Evolutionary conservation across 306 rosid genomes (phyloP), one percentile per base, ranked within the genome.

Genomic region (Gynostemma pentaphyllum): DNA sequence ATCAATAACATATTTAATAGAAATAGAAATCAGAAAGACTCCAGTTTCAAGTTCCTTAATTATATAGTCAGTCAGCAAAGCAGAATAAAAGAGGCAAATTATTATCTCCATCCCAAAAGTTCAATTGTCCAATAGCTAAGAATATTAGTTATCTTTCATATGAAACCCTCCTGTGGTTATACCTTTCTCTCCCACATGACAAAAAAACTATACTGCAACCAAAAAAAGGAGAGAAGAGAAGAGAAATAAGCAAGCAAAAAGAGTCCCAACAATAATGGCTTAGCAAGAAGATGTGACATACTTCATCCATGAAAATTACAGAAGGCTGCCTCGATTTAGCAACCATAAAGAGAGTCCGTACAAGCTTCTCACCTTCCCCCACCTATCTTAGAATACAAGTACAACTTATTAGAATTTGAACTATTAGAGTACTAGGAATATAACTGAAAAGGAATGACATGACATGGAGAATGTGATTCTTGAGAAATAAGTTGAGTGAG

Each of bases 271-370:
- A 70, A 39, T 5, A 27, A 52, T 54, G 37, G 46, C 40, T 45
- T 41, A 40, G 26, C 59, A 68, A 30, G 46, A 69, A 71, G 40
- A 55, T 4, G 70, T 60, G 56, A 52, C 62, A 54, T 74, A 92
- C 98, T 84, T 92, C 98, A 76, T 92, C 98, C 60, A 92, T 88
- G 80, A 92, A 92, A 79, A 92, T 92, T 63, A 92, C 96, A 24
- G 96, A 88, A 57, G 98, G 98, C 68, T 92, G 98, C 79, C 85
- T 79, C 78, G 96, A 88, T 74, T 71, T 76, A 71, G 98, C 98
- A 49, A 92, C 90, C 87, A 79, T 79, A 76, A 92, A 92, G 62
- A 92, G 96, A 71, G 95, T 86, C 68, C 90, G 81, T 50, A 92
- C 96, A 77, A 92, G 96, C 77, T 92, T 92, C 78, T 92, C 98